Percentiles rank a stretch among this genome's conserved stretches.
Evolutionary conservation across 495 filamentous ascomycete species (phyloP).

Genomic region (Aspergillus nidulans): DNA sequence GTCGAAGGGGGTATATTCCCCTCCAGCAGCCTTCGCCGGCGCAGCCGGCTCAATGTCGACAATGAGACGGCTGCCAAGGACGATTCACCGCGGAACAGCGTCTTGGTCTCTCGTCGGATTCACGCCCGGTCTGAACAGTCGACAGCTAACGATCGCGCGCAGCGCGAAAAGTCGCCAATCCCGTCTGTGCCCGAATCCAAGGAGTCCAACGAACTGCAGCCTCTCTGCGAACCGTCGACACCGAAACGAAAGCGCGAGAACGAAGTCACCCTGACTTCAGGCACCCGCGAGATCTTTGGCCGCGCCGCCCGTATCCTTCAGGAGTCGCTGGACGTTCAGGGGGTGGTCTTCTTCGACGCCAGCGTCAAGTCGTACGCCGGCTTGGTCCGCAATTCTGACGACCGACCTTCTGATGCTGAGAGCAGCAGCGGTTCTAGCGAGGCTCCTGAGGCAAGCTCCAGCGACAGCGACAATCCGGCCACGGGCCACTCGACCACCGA

Average conservation of each 20-base stretch:
- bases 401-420: constrained; percentile 1
- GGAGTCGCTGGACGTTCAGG: constrained; percentile 44
- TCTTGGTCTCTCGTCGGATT: neutral
- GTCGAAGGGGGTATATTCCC: constrained; percentile 10
- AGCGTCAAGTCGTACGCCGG: constrained; percentile 11
- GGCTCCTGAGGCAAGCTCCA: neutral
- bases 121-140: neutral
- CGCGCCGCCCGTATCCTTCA: constrained; percentile 43
- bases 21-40: neutral
- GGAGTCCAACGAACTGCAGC: neutral
- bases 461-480: neutral
- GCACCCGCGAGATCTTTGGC: constrained; percentile 7
- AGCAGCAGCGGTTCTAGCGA: constrained; percentile 5
- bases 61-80: neutral
- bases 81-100: neutral
- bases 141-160: neutral
- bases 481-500: neutral
- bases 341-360: constrained; percentile 46
- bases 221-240: neutral
- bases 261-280: neutral
- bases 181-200: neutral
- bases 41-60: neutral
- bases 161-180: neutral
- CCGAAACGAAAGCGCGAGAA: neutral
- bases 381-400: constrained; percentile 1